A percentile compares a stretch with the other conserved stretches of the same genome.
Evolutionary conservation across 2,329 filamentous ascomycete species (phyloP).

Genomic region (Raffaelea arxii): DNA sequence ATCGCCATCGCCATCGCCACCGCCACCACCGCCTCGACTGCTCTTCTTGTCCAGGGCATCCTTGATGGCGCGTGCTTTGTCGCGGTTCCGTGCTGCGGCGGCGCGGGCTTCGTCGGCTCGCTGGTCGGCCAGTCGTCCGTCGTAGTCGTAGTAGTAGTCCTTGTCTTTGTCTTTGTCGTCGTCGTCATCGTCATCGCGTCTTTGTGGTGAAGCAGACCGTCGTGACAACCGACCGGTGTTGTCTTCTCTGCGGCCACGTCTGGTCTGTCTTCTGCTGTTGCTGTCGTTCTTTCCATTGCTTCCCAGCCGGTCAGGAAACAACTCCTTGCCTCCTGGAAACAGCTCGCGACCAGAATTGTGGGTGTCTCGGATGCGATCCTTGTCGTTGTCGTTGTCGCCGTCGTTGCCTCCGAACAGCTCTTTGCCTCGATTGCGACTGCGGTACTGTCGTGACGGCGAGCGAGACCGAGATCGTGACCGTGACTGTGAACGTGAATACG

Average conservation of each 20-base stretch:
- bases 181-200: slow-evolving; percentile 26
- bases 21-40: slow-evolving; percentile 33
- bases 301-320: not conserved
- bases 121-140: slow-evolving; percentile 16
- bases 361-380: slow-evolving; percentile 18
- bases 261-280: not conserved
- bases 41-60: too few species aligned
- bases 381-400: slow-evolving; percentile 18
- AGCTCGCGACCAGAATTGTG: slow-evolving; percentile 6
- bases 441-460: slow-evolving; percentile 9
- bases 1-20: slow-evolving; percentile 26
- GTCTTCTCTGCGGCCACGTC: not conserved
- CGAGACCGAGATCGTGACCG: slow-evolving; percentile 1
- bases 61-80: slow-evolving; percentile 35
- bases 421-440: slow-evolving; percentile 37
- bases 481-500: slow-evolving; percentile 13
- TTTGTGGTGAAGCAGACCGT: slow-evolving; percentile 41
- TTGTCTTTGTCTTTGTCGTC: slow-evolving; percentile 20
- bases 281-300: not conserved
- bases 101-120: slow-evolving; percentile 9
- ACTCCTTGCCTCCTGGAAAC: slow-evolving; percentile 4
- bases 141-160: slow-evolving; percentile 14
- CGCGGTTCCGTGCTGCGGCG: slow-evolving; percentile 26
- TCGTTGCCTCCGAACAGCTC: slow-evolving; percentile 50
- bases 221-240: not conserved